Evolutionary conservation across 106 monocot genomes (phyloP), one percentile per base, ranked within the genome.

Genomic region (Platanthera guangdongensis): DNA sequence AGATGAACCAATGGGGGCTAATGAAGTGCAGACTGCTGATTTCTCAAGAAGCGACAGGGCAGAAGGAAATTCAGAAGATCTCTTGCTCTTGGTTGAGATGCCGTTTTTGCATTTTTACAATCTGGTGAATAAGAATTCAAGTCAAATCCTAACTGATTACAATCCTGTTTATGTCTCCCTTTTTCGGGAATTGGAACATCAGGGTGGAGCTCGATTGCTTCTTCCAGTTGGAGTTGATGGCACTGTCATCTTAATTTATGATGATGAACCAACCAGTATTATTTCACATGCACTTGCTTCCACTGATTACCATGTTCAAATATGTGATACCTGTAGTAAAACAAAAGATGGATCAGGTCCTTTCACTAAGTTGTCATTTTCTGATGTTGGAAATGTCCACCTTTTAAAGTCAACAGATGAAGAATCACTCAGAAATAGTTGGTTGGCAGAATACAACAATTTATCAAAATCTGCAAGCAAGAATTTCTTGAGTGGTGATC

Each of bases 221-320:
- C 84, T 95, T 74, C 90, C 95, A 64, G 45, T 67, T 79, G 95
- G 95, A 46, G 73, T 82, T 13, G 81, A 87, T 84, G 85, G 81
- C 47, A 88, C 76, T 45, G 88, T 90, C 50, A 82, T 92, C 53
- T 86, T 88, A 7, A 77, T 95, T 52, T 88, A 86, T 83, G 95
- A 95, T 81, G 95, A 95, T 75, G 95, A 95, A 64, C 90, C 92
- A 39, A 95, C 88, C 10, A 95, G 92, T 75, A 78, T 87, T 30
- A 90, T 95, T 72, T 82, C 87, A 46, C 88, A 88, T 84, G 92
- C 87, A 10, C 85, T 95, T 79, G 81, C 82, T 72, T 92, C 92
- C 74, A 69, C 79, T 71, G 82, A 88, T 71, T 92, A 95, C 57
- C 81, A 85, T 73, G 83, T 76, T 62, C 82, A 90, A 63, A 73